phyloP scores from a whole-genome alignment of 2,329 filamentous ascomycete genomes.

The Penicillium sp. region DNA sequence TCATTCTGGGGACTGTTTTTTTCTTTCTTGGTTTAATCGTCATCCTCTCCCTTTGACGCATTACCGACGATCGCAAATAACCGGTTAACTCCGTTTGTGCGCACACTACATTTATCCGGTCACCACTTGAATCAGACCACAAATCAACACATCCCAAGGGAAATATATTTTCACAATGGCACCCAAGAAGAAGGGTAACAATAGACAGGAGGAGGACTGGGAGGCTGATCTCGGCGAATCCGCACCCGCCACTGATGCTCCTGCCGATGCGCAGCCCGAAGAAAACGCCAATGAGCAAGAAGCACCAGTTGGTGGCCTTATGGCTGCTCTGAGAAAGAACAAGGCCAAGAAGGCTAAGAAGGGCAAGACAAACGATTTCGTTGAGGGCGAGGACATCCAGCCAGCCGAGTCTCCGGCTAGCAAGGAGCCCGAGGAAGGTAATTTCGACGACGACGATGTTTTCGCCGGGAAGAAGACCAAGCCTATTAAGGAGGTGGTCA shows the following conservation, averaged over 20 bases:
- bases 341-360: slow-evolving; percentile 90
- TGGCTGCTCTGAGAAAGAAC: slow-evolving; percentile 78
- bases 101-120: slow-evolving; percentile 19
- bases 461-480: slow-evolving; percentile 77
- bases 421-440: slow-evolving; percentile 79
- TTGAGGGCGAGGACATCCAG: slow-evolving; percentile 64
- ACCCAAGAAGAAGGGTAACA: slow-evolving; percentile 93
- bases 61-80: slow-evolving; percentile 19
- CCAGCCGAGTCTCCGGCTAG: slow-evolving; percentile 50
- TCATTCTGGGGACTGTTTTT: slow-evolving; percentile 22
- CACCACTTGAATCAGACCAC: slow-evolving; percentile 18
- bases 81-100: slow-evolving; percentile 32
- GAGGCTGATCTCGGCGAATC: slow-evolving; percentile 86
- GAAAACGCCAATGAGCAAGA: slow-evolving; percentile 54
- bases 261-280: slow-evolving; percentile 47
- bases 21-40: neutral
- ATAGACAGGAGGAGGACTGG: slow-evolving; percentile 86
- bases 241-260: slow-evolving; percentile 49
- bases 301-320: slow-evolving; percentile 63
- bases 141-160: neutral
- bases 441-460: slow-evolving; percentile 78
- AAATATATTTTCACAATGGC: slow-evolving; percentile 60
- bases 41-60: slow-evolving; percentile 2
- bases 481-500: slow-evolving; percentile 45
- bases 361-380: slow-evolving; percentile 72